Evolutionary conservation across 2,329 filamentous ascomycete genomes (phyloP).

Genomic region (Alternaria atra): DNA sequence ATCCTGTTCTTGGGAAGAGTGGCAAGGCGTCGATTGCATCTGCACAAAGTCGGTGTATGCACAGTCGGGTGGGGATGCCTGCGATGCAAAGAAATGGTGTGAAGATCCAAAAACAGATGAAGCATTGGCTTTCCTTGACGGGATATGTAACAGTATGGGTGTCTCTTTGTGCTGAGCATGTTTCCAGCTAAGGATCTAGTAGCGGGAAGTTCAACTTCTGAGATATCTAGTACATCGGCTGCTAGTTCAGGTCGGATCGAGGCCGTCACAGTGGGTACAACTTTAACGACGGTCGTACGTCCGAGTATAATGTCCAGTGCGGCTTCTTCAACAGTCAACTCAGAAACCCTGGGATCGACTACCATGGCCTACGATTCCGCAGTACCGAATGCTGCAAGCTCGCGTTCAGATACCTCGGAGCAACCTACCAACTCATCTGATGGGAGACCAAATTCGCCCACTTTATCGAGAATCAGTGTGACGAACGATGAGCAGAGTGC

Average conservation of each 20-base stretch:
- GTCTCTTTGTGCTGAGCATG: neutral
- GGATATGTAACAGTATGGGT: neutral
- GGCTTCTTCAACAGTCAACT: neutral
- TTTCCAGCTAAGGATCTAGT: neutral
- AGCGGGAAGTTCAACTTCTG: neutral
- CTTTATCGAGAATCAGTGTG: neutral
- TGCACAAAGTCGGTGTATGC: neutral
- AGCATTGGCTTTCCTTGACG: rapidly evolving
- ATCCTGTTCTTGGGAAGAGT: no score
- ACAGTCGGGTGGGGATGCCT: no score
- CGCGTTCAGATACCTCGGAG: neutral
- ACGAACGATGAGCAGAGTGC: neutral
- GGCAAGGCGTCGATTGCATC: neutral
- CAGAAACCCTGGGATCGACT: neutral
- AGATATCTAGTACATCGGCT: neutral
- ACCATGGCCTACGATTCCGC: neutral
- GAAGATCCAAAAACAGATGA: no score
- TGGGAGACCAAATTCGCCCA: neutral
- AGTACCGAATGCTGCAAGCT: neutral
- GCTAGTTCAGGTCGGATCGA: neutral
- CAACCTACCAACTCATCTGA: neutral
- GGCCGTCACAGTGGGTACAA: neutral
- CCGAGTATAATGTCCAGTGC: neutral
- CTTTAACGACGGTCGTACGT: neutral
- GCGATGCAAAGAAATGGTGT: no score